These are phyloP conservation scores for Fusarium sp. DNA, from an alignment of 2,329 filamentous ascomycete genomes.

Conservation along the genomic window DNA sequence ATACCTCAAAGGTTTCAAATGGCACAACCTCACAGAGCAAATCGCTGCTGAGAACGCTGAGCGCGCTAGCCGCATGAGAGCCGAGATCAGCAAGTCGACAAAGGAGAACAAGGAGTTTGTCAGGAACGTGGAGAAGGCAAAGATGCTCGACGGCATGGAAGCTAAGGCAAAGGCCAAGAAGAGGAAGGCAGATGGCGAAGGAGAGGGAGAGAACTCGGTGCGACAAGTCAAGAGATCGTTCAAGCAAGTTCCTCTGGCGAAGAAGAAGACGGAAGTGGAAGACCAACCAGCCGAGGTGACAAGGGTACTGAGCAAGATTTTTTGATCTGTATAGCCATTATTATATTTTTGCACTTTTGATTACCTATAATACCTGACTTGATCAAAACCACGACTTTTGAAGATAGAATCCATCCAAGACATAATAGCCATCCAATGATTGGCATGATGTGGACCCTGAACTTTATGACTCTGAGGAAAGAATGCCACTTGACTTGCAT, in stretches of 20 bases:
- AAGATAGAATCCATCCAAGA: slow-evolving; percentile 12
- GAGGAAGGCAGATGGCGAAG: slow-evolving; percentile 45
- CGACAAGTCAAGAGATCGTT: slow-evolving; percentile 59
- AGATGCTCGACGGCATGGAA: slow-evolving; percentile 81
- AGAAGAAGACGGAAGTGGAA: slow-evolving; percentile 55
- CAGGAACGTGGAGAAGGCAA: slow-evolving; percentile 79
- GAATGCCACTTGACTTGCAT: slow-evolving; percentile 5
- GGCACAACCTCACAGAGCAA: slow-evolving; percentile 78
- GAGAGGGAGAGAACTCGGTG: slow-evolving; percentile 31
- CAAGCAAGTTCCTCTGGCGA: slow-evolving; percentile 70
- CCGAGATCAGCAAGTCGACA: slow-evolving; percentile 78
- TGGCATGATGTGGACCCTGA: slow-evolving; percentile 31
- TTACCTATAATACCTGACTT: slow-evolving; percentile 20
- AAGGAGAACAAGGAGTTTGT: slow-evolving; percentile 86
- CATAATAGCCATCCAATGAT: slow-evolving; percentile 18
- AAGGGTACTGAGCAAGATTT: slow-evolving; percentile 72
- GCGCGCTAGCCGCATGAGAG: slow-evolving; percentile 76
- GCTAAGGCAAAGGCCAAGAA: slow-evolving; percentile 60
- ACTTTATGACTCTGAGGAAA: slow-evolving; percentile 25
- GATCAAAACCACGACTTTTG: slow-evolving; percentile 3
- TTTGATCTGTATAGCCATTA: slow-evolving; percentile 50
- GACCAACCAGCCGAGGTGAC: slow-evolving; percentile 66
- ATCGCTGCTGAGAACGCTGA: slow-evolving; percentile 85
- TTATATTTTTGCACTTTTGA: slow-evolving; percentile 1
- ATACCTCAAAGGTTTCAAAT: slow-evolving; percentile 87